Evolutionary conservation across 108 stramenopile species (phyloP).

Genomic region (Skeletonema grethae): DNA sequence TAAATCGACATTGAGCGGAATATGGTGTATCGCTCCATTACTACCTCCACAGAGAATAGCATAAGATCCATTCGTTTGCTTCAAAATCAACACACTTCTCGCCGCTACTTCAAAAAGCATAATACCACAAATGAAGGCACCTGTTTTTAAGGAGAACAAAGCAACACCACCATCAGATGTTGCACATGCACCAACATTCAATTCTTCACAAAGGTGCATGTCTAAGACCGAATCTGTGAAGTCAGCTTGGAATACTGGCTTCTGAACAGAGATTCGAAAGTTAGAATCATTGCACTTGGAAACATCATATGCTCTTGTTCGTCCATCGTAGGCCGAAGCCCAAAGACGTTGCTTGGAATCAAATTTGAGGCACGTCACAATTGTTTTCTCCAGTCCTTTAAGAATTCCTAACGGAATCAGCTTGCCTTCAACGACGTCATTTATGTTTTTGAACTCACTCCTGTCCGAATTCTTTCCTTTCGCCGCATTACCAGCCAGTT

Average conservation of each 20-base stretch:
- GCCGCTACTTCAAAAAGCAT: conserved; percentile 43
- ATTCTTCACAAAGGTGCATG: conserved; percentile 46
- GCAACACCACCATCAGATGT: conserved; percentile 50
- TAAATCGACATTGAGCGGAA: conserved; percentile 37
- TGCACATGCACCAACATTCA: conserved; percentile 52
- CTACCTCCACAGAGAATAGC: conserved; percentile 53
- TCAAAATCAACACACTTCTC: conserved; percentile 50
- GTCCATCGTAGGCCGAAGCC: conserved; percentile 57
- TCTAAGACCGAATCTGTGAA: conserved; percentile 39
- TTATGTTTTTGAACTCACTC: conserved; percentile 1
- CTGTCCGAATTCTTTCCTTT: conserved; percentile 1
- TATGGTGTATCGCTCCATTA: conserved; percentile 49
- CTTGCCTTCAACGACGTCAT: background rate
- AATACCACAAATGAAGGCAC: conserved; percentile 45
- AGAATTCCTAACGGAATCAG: conserved; percentile 20
- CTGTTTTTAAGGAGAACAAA: conserved; percentile 52
- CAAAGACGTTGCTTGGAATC: conserved; percentile 46
- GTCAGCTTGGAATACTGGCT: conserved; percentile 24
- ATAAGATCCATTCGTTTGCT: conserved; percentile 37
- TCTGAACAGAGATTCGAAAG: conserved; percentile 12
- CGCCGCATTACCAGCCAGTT: background rate
- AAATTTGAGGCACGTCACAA: conserved; percentile 53
- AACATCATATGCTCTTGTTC: conserved; percentile 35
- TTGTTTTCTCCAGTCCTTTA: conserved; percentile 14
- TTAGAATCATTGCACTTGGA: conserved; percentile 26